Base-by-base conservation (phyloP, 495 filamentous ascomycete genomes). In the Chaetomium tenue region DNA sequence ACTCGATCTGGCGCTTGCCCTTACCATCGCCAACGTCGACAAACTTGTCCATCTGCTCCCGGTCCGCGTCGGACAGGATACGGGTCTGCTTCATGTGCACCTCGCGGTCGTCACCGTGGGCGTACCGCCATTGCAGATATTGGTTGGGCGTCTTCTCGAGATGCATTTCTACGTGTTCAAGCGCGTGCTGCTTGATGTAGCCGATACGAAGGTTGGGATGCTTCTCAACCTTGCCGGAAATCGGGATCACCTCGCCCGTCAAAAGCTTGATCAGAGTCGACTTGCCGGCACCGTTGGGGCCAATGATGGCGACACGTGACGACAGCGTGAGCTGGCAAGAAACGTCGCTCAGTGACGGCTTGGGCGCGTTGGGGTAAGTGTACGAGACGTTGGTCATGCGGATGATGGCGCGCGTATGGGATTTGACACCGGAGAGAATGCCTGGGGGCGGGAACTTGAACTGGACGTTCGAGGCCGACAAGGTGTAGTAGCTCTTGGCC, bases 91-190 rank as follows among this genome's bases (percentile, higher is more conserved):
- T 99, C 83, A 99, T 82, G 73, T 93, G 83, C 44, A 99, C 95
- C 73, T 99, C 94, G 55, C 94, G 90, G 72, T 99, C 94, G 68
- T 97, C 93, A 68, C 94, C 94, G 72, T 97, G 90, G 58, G 91
- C 91, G 71, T 98, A 99, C 65, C 94, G 91, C 94, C 94, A 99
- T 81, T 97, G 93, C 39, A 99, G 83, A 72, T 99, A 99, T 76
- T 99, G 94, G 72, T 93, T 97, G 11, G 94, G 94, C 5, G 94
- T 99, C 85, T 98, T 98, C 75, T 99, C 94, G 68, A 99, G 84
- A 72, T 99, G 94, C 93, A 97, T 95, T 79, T 98, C 93, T 13
- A 99, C 93, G 85, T 98, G 94, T 82, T 99, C 94, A 13, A 99
- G 85, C 22, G 95, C 96, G 74, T 98, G 95, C 79, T 99, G 95